A percentile compares a stretch with the other conserved stretches of the same genome.
phyloP scores from a whole-genome alignment of 192 early-diverging fungal species.

The Coemansia sp. region DNA sequence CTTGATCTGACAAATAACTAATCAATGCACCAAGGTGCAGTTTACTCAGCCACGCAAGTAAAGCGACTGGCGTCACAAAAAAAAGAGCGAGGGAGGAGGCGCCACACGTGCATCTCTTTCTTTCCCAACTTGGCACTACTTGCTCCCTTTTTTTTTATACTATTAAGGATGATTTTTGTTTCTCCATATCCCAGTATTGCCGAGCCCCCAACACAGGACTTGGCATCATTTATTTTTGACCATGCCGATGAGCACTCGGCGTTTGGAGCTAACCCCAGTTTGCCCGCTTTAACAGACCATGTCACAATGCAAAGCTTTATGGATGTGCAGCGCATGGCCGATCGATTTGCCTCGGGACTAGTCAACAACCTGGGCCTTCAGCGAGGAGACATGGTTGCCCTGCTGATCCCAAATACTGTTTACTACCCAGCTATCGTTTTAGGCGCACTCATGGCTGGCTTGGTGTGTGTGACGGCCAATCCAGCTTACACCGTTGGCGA shows the following conservation, averaged over 20 bases:
- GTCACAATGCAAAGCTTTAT: conserved; percentile 24
- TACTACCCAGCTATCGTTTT: conserved; percentile 66
- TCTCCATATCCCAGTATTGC: conserved; percentile 27
- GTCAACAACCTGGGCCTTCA: conserved; percentile 59
- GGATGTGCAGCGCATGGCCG: conserved; percentile 23
- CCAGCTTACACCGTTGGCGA: conserved; percentile 81
- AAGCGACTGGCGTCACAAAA: not conserved
- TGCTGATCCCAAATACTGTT: conserved; percentile 73
- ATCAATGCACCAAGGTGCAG: too few species aligned
- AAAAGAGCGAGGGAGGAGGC: not conserved
- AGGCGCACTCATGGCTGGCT: conserved; percentile 67
- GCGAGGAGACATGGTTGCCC: conserved; percentile 69
- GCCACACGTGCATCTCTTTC: not conserved
- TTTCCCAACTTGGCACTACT: not conserved
- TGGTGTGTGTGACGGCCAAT: conserved; percentile 74
- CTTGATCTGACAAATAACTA: too few species aligned
- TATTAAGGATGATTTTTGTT: conserved; percentile 41
- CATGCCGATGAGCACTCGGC: conserved; percentile 26
- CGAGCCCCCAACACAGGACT: conserved; percentile 36
- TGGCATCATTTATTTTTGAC: conserved; percentile 44
- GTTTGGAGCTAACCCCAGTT: conserved; percentile 36
- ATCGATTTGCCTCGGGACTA: conserved; percentile 45
- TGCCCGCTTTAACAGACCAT: conserved; percentile 22
- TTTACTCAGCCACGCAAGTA: too few species aligned
- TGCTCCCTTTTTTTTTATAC: not conserved